Base-by-base conservation (phyloP, 2,329 filamentous ascomycete species). In the Polychaeton citri region DNA sequence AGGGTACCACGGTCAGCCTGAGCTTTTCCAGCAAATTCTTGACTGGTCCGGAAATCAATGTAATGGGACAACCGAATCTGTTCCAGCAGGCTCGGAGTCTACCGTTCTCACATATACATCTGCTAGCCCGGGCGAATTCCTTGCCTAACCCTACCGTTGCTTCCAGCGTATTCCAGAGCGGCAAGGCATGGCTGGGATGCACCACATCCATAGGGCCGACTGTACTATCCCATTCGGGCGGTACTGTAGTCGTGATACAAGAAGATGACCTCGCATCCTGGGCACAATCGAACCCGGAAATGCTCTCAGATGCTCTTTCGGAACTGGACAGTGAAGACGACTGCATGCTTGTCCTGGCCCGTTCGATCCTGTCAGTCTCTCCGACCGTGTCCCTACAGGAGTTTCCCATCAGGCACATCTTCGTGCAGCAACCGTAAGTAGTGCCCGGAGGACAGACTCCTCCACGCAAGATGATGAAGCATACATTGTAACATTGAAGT, bases 1-100 rank as follows among this genome's bases (percentile, higher is more conserved):
- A 46, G 24, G 52, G 51, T 7, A 47, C 49, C 6, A 45, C 43
- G n/a, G 42, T 49, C 6, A 38, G 26, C 3, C 9, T 44, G 4
- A 12, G 26, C 33, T 41, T 37, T 15, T 15, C 12, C 4, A 12
- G 24, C 7, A 10, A 15, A 10, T 28, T 28, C 24, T 10, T 28
- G 15, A 12, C 24, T 5, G 24, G 12, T 4, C 12, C 12, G 7
- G 15, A 7, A 15, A 7, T 28, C 4, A 10, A 15, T 10, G 24
- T 15, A 10, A 28, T 10, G 15, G 24, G 24, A 28, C 12, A 28
- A 3, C 7, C 24, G 24, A 28, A 28, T 15, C 24, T 28, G 24
- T 5, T 28, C 5, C 4, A 28, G 24, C 24, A 7, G 24, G 15
- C 24, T 10, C 24, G 24, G 7, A 15, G 12, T 28, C 7, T 28